Evolutionary conservation across 2,329 filamentous ascomycete species (phyloP), one percentile per base, ranked within the genome.

Genomic region (Byssoonygena ceratinophila): DNA sequence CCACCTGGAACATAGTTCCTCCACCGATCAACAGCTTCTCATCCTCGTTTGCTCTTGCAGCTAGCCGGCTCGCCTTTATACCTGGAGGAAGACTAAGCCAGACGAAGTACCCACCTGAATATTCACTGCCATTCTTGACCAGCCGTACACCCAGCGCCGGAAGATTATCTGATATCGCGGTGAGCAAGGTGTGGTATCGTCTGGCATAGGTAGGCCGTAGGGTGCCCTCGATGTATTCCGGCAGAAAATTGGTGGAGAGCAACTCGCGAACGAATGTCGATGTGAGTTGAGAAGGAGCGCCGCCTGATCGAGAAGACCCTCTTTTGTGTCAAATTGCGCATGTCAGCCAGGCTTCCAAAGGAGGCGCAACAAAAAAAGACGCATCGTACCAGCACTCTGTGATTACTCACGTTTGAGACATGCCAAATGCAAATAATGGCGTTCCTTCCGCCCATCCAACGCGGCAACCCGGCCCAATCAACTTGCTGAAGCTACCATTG

Each of bases 401-500:
- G 56, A n/a, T 50, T 18, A 62, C 75, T 64, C 71, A 81, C 77
- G 71, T 73, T 68, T 82, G 76, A 37, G 74, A 76, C n/a, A 83
- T 66, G 11, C 76, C 79, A 61, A 75, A 76, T 3, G 76, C 75
- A 53, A 86, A 69, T 59, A 78, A 81, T 49, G 76, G 72, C 4
- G 81, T 83, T 0, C 78, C 84, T 65, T 95, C 88, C 1, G 82
- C 79, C 90, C 90, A 97, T n/a, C 91, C 91, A 0, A 86, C 90
- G 11, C 91, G 77, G 47, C 85, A 69, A 0, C 91, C 92, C 0
- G 91, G 89, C 0, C 81, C 88, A 25, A 82, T 77, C 34, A 97
- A 81, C 67, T 98, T 98, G 65, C 82, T 87, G 67, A 97, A 97
- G 5, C 84, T 88, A 20, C 86, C 89, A 65, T 97, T 97, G 61